Conservation (phyloP, 2,329 filamentous ascomycete species). For the Neofusicoccum ribis region DNA sequence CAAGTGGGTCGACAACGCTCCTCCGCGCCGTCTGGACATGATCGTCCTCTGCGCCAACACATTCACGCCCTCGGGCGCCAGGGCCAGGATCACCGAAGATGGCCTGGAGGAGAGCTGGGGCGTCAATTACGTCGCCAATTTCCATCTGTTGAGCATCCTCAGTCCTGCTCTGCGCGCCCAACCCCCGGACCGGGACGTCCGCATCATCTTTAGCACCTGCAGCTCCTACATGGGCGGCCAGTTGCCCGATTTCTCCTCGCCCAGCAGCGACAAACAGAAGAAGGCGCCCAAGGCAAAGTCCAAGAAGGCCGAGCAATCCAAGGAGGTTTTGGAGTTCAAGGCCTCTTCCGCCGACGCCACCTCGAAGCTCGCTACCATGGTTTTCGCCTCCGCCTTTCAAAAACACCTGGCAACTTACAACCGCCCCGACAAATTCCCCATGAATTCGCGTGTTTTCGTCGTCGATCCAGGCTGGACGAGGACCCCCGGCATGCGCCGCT, state of each 20-base stretch:
- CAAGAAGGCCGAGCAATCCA: background rate
- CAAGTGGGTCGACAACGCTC: conserved; percentile 95
- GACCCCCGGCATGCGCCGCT: conserved; percentile 84
- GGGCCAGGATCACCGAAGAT: conserved; percentile 65
- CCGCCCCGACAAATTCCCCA: conserved; percentile 78
- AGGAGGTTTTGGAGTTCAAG: conserved; percentile 39
- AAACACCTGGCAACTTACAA: conserved; percentile 85
- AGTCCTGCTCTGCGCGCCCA: conserved; percentile 88
- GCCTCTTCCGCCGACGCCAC: conserved; percentile 50
- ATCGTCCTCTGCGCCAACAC: conserved; percentile 83
- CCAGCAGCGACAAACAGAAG: conserved; percentile 53
- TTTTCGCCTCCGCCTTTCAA: conserved; percentile 87
- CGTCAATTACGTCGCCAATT: conserved; percentile 93
- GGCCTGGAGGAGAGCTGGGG: conserved; percentile 90
- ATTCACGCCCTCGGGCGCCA: conserved; percentile 67
- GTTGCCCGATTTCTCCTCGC: conserved; percentile 56
- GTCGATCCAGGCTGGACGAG: conserved; percentile 84
- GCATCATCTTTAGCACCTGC: conserved; percentile 84
- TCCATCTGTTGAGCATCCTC: conserved; percentile 88
- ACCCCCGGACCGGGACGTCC: conserved; percentile 89
- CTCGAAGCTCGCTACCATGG: conserved; percentile 73
- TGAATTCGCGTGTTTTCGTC: conserved; percentile 79
- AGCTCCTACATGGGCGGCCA: conserved; percentile 81
- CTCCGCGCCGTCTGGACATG: conserved; percentile 85
- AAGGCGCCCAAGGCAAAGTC: conserved; percentile 42